These are phyloP conservation scores for Chrysopogon serrulatus DNA, from an alignment of 176 grass and related monocot species.

Conservation along the genomic window DNA sequence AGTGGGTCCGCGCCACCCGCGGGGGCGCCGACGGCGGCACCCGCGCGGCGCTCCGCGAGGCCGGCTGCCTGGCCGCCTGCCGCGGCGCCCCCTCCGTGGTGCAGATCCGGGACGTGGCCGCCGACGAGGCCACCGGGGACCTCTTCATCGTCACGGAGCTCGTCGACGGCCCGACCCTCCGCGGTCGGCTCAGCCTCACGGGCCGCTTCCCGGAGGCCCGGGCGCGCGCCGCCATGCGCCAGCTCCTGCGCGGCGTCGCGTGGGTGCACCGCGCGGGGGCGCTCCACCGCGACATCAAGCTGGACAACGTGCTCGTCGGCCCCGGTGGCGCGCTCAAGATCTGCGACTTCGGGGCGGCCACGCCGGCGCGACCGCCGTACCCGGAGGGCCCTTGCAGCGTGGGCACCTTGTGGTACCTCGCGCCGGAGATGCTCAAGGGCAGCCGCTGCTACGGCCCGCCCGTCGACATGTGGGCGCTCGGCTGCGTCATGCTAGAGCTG, in stretches of 20 bases:
- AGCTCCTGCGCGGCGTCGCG: neutral
- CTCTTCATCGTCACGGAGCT: constrained; percentile 7
- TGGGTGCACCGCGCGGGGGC: neutral
- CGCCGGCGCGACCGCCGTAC: neutral
- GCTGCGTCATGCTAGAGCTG: neutral
- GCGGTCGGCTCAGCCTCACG: neutral
- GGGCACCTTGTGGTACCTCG: neutral
- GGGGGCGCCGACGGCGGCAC: neutral
- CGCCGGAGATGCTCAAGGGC: constrained; percentile 2
- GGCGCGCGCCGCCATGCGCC: neutral
- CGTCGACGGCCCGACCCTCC: neutral
- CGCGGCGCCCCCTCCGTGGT: neutral
- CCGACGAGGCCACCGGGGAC: neutral
- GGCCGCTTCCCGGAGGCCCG: neutral
- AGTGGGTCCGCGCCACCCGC: neutral
- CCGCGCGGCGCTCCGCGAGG: neutral
- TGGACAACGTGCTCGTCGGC: neutral
- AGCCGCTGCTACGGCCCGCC: neutral
- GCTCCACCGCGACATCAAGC: neutral
- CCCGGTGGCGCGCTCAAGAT: neutral
- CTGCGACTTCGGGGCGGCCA: neutral
- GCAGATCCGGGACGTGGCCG: neutral
- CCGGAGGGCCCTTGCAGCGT: neutral
- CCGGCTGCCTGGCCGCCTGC: neutral
- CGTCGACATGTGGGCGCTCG: constrained; percentile 1